These are phyloP conservation scores for Annulohypoxylon moriforme DNA, from an alignment of 495 filamentous ascomycete genomes.

Conservation along the genomic window DNA sequence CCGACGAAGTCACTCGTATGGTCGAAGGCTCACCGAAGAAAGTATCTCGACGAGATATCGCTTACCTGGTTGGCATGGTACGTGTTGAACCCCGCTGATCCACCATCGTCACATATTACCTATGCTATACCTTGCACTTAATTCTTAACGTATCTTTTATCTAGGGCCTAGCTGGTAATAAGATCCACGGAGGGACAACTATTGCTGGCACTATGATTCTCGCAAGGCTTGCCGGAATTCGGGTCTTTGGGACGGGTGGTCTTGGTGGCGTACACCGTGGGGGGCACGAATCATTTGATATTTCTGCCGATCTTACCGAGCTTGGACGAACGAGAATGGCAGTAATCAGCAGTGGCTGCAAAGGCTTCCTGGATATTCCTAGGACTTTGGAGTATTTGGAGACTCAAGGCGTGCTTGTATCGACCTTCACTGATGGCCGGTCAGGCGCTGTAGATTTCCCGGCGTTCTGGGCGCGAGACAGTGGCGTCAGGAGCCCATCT, in stretches of 20 bases:
- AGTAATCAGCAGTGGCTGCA: conserved; percentile 90
- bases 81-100: conserved; percentile 22
- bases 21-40: conserved; percentile 77
- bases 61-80: conserved; percentile 84
- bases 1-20: conserved; percentile 76
- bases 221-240: conserved; percentile 87
- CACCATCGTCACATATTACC: not conserved
- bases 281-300: conserved; percentile 85
- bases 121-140: conserved; percentile 15
- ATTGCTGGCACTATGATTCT: conserved; percentile 93
- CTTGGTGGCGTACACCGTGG: conserved; percentile 94
- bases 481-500: conserved; percentile 80
- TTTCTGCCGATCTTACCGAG: conserved; percentile 95
- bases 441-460: conserved; percentile 78
- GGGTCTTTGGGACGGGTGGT: conserved; percentile 88
- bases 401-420: conserved; percentile 88
- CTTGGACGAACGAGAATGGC: conserved; percentile 91
- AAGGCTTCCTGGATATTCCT: conserved; percentile 94
- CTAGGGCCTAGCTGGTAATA: conserved; percentile 71
- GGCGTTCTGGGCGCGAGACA: conserved; percentile 89
- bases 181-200: conserved; percentile 88
- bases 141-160: conserved; percentile 29
- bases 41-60: conserved; percentile 85
- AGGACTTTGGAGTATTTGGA: conserved; percentile 94
- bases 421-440: conserved; percentile 86